Evolutionary conservation across 768 basidiomycete species (phyloP), one percentile per base, ranked within the genome.

Genomic region (Kwoniella europaea): DNA sequence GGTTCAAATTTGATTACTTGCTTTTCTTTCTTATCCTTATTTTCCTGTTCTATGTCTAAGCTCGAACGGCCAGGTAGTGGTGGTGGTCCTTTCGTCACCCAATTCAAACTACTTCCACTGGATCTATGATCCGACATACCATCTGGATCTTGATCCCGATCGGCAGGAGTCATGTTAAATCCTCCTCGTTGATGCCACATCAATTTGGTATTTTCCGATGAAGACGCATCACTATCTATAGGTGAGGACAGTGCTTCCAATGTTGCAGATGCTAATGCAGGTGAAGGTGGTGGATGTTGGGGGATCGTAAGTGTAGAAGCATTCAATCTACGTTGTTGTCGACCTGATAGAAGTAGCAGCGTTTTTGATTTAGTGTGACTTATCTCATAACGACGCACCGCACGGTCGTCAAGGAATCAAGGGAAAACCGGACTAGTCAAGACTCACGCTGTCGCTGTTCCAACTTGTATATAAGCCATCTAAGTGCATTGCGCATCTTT

Each of bases 401-500:
- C 63, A 52, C 64, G 55, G 65, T 68, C 24, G 52, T 61, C 59
- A 22, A 68, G 58, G 57, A 13, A 59, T 20, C 5, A 41, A n/a
- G n/a, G 10, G 10, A 16, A 42, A 20, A 16, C 62, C 10, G 52
- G 7, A 53, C 27, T 64, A 27, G 52, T 35, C 35, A 7, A 35
- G 22, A 68, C 76, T 77, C 58, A 79, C 78, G 71, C 35, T 69
- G 66, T n/a, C 74, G n/a, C 53, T 79, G 78, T 63, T 80, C 79
- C 0, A 80, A 65, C 62, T 80, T 80, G 69, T 75, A 79, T 35
- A 83, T 24, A 12, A 83, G 59, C 81, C 81, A 83, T 24, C 78
- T 62, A 10, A 83, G 67, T n/a, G 72, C 77, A 63, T 80, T 80
- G 65, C 89, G 88, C 85, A 94, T 91, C 85, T 91, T 92, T 53